These are phyloP conservation scores for Nakazawaea anatomiae DNA, from an alignment of 805 yeast genomes.

Conservation along the genomic window DNA sequence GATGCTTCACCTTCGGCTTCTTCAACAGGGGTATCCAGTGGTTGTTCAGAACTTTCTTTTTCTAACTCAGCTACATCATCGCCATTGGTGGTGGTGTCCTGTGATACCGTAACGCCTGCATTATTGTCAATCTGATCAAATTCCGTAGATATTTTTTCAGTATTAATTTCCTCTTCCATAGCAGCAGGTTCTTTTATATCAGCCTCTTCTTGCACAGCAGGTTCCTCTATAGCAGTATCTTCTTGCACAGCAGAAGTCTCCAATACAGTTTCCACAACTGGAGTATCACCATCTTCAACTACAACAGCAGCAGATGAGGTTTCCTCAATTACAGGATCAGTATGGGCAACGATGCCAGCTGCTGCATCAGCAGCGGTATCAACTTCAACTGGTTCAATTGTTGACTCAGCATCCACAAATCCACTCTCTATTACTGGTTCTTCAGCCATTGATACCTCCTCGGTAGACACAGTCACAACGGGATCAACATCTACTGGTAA, in stretches of 20 bases:
- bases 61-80: background rate
- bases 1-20: background rate
- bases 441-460: background rate
- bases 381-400: background rate
- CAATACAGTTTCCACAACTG: background rate
- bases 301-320: background rate
- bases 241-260: background rate
- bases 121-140: too few species aligned
- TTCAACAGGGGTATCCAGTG: background rate
- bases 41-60: background rate
- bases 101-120: too few species aligned
- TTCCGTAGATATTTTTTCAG: background rate
- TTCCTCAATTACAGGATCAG: too few species aligned
- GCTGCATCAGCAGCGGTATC: background rate
- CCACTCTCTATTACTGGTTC: background rate
- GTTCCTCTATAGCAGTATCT: background rate
- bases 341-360: too few species aligned
- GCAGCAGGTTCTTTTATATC: background rate
- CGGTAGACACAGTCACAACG: too few species aligned
- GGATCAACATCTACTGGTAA: constrained; percentile 2
- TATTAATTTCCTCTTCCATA: background rate
- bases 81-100: too few species aligned
- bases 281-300: background rate
- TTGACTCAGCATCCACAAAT: background rate
- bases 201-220: background rate